Conservation (phyloP, 768 basidiomycete species). For the Lactifluus pinguis region DNA sequence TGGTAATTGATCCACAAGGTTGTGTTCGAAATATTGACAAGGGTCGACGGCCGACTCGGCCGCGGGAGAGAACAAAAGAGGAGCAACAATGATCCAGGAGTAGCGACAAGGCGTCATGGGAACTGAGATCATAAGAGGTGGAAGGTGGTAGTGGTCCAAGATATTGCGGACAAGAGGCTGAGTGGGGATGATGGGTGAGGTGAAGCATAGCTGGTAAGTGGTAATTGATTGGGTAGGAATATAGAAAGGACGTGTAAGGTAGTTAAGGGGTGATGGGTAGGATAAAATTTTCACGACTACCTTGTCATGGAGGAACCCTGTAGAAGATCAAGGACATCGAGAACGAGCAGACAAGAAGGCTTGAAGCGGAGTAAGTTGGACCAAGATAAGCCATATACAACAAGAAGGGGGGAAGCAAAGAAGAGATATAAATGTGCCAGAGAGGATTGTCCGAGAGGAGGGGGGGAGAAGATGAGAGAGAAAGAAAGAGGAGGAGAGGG, state of each 20-base stretch:
- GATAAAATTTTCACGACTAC: neutral
- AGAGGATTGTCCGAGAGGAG: neutral
- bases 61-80: neutral
- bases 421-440: neutral
- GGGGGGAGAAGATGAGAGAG: neutral
- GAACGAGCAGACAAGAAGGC: neutral
- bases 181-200: neutral
- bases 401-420: neutral
- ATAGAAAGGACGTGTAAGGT: neutral
- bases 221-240: neutral
- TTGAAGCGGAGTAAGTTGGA: neutral
- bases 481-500: neutral
- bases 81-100: neutral
- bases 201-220: neutral
- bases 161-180: neutral
- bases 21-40: neutral
- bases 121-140: neutral
- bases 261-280: neutral
- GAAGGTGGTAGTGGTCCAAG: neutral
- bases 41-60: neutral
- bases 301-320: neutral
- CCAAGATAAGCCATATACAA: neutral
- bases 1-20: neutral
- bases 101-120: neutral
- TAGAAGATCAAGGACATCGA: neutral